These are phyloP conservation scores for Monilinia aucupariae DNA, from an alignment of 2,329 filamentous ascomycete genomes.

Conservation along the genomic window DNA sequence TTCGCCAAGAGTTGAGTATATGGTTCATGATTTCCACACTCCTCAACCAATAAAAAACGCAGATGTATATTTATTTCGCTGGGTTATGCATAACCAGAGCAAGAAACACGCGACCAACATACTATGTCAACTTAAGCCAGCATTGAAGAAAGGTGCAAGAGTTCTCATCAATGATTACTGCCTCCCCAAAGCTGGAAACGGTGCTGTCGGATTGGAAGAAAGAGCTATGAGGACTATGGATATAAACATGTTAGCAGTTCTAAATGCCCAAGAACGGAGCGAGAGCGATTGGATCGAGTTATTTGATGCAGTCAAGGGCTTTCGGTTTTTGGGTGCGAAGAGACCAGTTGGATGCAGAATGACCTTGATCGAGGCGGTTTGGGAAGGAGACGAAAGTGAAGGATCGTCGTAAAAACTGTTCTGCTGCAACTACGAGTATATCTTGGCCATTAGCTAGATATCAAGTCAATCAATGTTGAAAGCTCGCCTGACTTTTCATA, in stretches of 20 bases:
- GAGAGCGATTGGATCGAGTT: conserved; percentile 43
- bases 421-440: background rate
- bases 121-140: conserved; percentile 46
- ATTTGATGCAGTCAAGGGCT: conserved; percentile 42
- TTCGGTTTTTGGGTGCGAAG: conserved; percentile 42
- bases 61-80: conserved; percentile 54
- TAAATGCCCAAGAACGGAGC: conserved; percentile 48
- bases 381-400: conserved; percentile 33
- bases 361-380: conserved; percentile 46
- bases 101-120: conserved; percentile 48
- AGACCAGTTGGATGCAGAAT: conserved; percentile 42
- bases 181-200: conserved; percentile 38
- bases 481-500: background rate
- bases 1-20: conserved; percentile 39
- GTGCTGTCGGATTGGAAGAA: conserved; percentile 42
- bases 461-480: background rate
- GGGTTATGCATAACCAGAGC: conserved; percentile 58
- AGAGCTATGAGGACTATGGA: conserved; percentile 46
- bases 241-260: conserved; percentile 46
- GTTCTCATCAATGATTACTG: conserved; percentile 42
- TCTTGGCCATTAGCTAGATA: background rate
- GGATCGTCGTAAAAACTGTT: background rate
- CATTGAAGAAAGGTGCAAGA: conserved; percentile 45
- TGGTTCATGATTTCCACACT: conserved; percentile 51
- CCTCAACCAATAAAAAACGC: conserved; percentile 49